Base-by-base conservation (phyloP, 768 basidiomycete genomes). In the Rhizopogon roseolus region DNA sequence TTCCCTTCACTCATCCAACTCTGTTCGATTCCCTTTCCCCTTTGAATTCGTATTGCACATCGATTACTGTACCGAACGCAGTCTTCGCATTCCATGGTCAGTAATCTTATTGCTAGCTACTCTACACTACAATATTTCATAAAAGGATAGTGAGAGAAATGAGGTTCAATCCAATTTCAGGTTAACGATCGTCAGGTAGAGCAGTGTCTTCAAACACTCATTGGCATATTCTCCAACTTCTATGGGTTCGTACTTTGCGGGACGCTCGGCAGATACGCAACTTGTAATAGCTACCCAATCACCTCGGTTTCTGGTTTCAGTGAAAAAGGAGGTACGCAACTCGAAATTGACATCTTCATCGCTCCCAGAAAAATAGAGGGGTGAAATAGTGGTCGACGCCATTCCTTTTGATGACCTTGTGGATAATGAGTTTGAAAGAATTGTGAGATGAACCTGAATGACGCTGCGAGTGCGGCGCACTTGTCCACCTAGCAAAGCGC, bases 181-280 rank as follows among this genome's bases (percentile, higher is more conserved):
- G 92, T 91, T 1, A 79, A 36, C 10, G 0, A 2, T 48, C 9
- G 34, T 10, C 14, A 49, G 36, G 14, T 64, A 54, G 52, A 68
- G 66, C 32, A 49, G 17, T 0, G 84, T 88, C 43, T 82, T 78
- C 42, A 95, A 69, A 42, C 90, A 72, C 13, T 80, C 79, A 64
- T 85, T 83, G 46, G 94, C 88, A 70, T 92, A 93, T 49, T 92
- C 89, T 6, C 93, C 93, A 0, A 92, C 92, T 11, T 10, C 85
- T 27, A 93, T 73, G 5, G 84, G 70, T 50, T 81, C 78, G 65
- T 93, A 94, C 65, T 80, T 84, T 0, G 80, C 71, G 0, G 91
- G 90, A 29, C 73, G 60, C 11, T 48, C 46, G 29, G 29, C 29
- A 29, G n/a, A 79, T 2, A 86, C 69, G 56, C 81, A 82, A 25